Evolutionary conservation across 345 rosid genomes (phyloP).

Genomic region (Cardamine resedifolia): DNA sequence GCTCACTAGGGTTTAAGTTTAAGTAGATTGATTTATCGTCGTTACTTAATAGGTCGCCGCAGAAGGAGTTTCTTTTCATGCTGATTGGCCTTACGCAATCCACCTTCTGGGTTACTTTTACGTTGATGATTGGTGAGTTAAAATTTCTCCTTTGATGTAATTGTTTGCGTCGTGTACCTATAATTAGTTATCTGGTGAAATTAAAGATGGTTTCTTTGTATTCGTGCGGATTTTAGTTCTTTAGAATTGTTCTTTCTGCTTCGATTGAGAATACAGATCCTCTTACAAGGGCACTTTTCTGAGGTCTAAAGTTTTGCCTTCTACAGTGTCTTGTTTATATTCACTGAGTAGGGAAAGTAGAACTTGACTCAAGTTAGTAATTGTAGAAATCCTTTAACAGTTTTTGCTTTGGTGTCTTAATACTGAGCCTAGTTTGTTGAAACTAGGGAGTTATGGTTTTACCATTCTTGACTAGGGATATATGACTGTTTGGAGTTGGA

Average conservation of each 20-base stretch:
- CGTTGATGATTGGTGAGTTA: conserved; percentile 59
- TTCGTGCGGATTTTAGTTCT: neutral
- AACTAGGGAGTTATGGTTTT: neutral
- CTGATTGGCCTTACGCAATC: conserved; percentile 89
- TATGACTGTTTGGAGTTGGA: neutral
- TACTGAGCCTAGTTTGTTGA: neutral
- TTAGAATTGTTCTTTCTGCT: neutral
- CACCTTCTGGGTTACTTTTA: conserved; percentile 75
- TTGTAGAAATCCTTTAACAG: neutral
- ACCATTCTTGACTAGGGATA: too few relatives aligned
- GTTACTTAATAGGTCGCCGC: conserved; percentile 51
- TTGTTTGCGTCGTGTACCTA: neutral
- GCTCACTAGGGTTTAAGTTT: conserved; percentile 13
- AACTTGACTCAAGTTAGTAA: neutral
- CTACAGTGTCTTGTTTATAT: neutral
- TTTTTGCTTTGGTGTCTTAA: neutral
- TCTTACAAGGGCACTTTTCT: neutral
- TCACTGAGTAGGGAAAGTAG: neutral
- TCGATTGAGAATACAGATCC: neutral
- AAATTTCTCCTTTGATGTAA: neutral
- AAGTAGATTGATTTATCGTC: neutral
- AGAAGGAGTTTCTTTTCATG: conserved; percentile 67
- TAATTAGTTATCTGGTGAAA: neutral
- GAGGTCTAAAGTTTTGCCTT: neutral
- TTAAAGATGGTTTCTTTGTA: neutral